Percentiles rank a stretch among this genome's conserved stretches.
Evolutionary conservation across 768 basidiomycete species (phyloP).

Genomic region (Mycena venus): DNA sequence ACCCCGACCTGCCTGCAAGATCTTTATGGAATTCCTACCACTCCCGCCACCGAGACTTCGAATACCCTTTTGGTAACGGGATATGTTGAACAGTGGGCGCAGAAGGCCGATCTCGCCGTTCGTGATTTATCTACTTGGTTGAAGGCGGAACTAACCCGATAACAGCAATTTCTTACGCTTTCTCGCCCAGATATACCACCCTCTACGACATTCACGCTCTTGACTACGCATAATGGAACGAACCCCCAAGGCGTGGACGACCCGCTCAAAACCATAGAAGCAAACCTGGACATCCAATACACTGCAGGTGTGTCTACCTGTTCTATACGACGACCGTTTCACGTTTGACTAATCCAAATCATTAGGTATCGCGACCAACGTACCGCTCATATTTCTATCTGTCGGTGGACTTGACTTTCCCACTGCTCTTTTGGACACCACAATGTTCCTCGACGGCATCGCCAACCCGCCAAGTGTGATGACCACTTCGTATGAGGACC

Average conservation of each 20-base stretch:
- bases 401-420: conserved; percentile 38
- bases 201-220: not conserved
- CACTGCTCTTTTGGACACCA: not conserved
- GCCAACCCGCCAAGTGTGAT: not conserved
- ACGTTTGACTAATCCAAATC: not conserved
- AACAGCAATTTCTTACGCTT: not conserved
- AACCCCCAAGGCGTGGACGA: not conserved
- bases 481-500: not conserved
- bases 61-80: conserved; percentile 11
- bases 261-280: not conserved
- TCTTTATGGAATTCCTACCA: conserved; percentile 4
- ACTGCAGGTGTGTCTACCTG: not conserved
- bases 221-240: not conserved
- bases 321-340: not conserved
- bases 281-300: conserved; percentile 15
- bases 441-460: conserved; percentile 7
- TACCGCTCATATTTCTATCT: not conserved
- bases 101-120: not conserved
- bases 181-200: not conserved
- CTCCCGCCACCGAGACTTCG: not conserved
- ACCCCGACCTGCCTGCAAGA: conserved; percentile 11
- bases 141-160: not conserved
- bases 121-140: not conserved
- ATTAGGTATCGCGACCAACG: conserved; percentile 6
- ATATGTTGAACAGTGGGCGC: not conserved